Evolutionary conservation across 2,329 filamentous ascomycete genomes (phyloP).

Genomic region (Fonsecaea pedrosoi): DNA sequence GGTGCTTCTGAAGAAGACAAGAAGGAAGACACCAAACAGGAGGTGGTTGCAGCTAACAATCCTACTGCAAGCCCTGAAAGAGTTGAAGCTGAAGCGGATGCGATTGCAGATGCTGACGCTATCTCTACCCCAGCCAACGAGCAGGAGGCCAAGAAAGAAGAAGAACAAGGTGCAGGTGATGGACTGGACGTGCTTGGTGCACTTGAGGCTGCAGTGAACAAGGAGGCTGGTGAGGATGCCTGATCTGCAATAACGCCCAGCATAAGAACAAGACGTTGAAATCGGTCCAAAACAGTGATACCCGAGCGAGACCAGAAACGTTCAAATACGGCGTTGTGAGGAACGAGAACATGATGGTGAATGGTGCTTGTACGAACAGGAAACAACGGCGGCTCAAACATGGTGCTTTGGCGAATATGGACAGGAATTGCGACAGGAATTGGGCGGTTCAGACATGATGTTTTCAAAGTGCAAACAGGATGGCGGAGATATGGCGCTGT

Average conservation of each 20-base stretch:
- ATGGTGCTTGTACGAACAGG: not conserved
- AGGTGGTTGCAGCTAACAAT: not conserved
- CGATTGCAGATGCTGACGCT: not conserved
- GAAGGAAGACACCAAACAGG: constrained; percentile 1
- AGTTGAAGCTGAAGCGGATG: constrained; percentile 1
- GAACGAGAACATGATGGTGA: not conserved
- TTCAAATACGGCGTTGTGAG: not conserved
- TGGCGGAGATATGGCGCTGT: not conserved
- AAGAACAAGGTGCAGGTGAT: not conserved
- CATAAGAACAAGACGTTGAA: not conserved
- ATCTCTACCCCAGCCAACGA: constrained; percentile 9
- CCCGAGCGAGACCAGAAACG: not conserved
- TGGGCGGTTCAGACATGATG: not conserved
- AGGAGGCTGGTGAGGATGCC: constrained; percentile 14
- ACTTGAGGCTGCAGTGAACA: constrained; percentile 30
- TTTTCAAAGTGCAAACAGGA: not conserved
- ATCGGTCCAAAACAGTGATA: not conserved
- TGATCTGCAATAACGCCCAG: not conserved
- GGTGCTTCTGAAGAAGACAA: constrained; percentile 9
- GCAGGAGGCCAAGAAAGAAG: constrained; percentile 1
- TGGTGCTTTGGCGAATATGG: not conserved
- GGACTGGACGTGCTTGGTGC: constrained; percentile 32
- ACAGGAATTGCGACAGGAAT: not conserved
- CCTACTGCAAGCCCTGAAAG: not conserved
- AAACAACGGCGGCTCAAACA: not conserved